Evolutionary conservation across 179 eudicot species (phyloP).

Genomic region (Kewa caespitosa): DNA sequence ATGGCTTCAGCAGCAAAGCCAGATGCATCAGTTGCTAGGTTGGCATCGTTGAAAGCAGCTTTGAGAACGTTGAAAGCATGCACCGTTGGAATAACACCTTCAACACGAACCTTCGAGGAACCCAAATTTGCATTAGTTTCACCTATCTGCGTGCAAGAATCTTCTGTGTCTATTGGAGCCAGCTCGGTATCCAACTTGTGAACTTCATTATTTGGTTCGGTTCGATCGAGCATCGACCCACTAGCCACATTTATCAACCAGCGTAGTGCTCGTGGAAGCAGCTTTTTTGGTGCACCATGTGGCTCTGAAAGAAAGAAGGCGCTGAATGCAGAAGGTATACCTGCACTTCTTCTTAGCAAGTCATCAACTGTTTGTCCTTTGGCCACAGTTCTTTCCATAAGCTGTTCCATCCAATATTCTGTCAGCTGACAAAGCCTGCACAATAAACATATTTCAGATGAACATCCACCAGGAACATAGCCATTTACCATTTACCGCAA

Average conservation of each 20-base stretch:
- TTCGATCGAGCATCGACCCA: conserved; percentile 48
- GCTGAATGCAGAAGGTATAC: conserved; percentile 95
- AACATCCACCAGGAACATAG: conserved; percentile 12
- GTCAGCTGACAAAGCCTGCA: conserved; percentile 84
- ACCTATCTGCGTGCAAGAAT: conserved; percentile 10
- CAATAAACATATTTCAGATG: conserved; percentile 28
- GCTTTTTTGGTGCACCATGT: conserved; percentile 89
- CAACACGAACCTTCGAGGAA: conserved; percentile 77
- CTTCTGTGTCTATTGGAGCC: conserved; percentile 28
- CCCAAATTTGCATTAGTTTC: conserved; percentile 32
- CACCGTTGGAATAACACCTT: conserved; percentile 95
- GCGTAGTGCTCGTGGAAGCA: conserved; percentile 80
- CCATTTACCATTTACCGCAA: neutral
- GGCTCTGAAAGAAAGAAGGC: conserved; percentile 97
- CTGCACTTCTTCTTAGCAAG: conserved; percentile 95
- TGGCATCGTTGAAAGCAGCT: conserved; percentile 92
- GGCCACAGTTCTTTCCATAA: conserved; percentile 89
- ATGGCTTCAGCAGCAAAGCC: conserved; percentile 95
- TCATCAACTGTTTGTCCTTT: conserved; percentile 98
- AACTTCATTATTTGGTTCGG: conserved; percentile 23
- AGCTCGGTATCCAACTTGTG: conserved; percentile 8
- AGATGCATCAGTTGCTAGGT: conserved; percentile 88
- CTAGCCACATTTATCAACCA: conserved; percentile 84
- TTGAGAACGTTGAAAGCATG: conserved; percentile 93
- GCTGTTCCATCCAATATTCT: conserved; percentile 96